phyloP scores from a whole-genome alignment of 2,329 filamentous ascomycete genomes.

The Bipolaris sorokiniana region DNA sequence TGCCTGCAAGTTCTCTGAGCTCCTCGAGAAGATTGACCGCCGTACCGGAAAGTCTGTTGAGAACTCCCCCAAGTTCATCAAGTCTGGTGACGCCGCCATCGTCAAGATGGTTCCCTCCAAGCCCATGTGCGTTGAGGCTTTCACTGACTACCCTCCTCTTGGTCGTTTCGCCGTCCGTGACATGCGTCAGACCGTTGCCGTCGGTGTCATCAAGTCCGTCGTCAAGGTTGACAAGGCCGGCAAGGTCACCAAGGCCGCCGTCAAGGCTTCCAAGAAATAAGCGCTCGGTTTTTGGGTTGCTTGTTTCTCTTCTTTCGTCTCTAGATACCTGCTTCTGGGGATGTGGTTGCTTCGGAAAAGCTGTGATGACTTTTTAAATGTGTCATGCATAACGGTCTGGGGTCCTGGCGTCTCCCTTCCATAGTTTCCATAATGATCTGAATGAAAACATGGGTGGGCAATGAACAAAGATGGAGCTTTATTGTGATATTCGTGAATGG shows the following conservation, averaged over 20 bases:
- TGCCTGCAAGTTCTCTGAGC: slow-evolving; percentile 99
- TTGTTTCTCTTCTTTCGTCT: slow-evolving; percentile 44
- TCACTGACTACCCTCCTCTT: slow-evolving; percentile 99
- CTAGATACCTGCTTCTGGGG: slow-evolving; percentile 47
- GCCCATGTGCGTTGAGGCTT: slow-evolving; percentile 99
- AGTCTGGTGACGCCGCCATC: slow-evolving; percentile 99
- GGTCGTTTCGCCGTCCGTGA: slow-evolving; percentile 99
- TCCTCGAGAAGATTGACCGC: slow-evolving; percentile 99
- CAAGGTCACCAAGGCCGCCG: slow-evolving; percentile 59
- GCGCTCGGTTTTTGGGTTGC: slow-evolving; percentile 37
- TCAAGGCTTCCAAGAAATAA: slow-evolving; percentile 53
- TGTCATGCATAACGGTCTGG: slow-evolving; percentile 49
- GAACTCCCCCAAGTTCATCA: slow-evolving; percentile 97
- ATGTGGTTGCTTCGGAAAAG: slow-evolving; percentile 48
- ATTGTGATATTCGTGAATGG: background rate
- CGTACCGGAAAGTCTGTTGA: slow-evolving; percentile 99
- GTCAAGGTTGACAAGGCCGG: slow-evolving; percentile 57
- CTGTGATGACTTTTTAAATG: slow-evolving; percentile 44
- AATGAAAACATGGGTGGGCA: slow-evolving; percentile 48
- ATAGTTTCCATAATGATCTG: slow-evolving; percentile 50
- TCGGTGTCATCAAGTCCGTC: slow-evolving; percentile 87
- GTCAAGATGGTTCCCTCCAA: slow-evolving; percentile 99
- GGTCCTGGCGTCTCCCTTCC: slow-evolving; percentile 47
- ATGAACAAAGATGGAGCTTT: slow-evolving; percentile 4
- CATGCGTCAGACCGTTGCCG: slow-evolving; percentile 82